These are phyloP conservation scores for Lactarius deliciosus DNA, from an alignment of 768 basidiomycete genomes.

Conservation along the genomic window DNA sequence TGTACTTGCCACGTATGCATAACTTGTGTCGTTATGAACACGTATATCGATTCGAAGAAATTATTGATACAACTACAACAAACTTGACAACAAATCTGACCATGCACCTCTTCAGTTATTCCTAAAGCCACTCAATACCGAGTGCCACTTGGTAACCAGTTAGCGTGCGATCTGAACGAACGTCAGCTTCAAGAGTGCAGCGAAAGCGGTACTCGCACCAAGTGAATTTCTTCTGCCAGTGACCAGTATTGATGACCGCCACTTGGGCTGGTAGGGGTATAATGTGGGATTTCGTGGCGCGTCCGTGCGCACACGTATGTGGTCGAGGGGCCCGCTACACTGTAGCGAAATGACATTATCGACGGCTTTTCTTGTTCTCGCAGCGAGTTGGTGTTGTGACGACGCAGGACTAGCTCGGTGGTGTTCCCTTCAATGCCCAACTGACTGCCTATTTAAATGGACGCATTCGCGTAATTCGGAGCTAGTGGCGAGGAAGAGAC, in stretches of 20 bases:
- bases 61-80: neutral
- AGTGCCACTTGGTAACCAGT: too few relatives aligned
- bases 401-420: neutral
- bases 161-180: neutral
- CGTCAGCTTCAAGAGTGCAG: neutral
- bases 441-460: neutral
- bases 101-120: neutral
- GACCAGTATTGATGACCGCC: neutral
- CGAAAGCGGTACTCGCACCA: neutral
- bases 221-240: neutral
- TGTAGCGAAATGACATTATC: constrained; percentile 22
- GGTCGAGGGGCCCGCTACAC: constrained; percentile 29
- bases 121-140: neutral
- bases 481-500: neutral
- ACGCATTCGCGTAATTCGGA: neutral
- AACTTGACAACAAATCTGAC: neutral
- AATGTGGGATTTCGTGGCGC: neutral
- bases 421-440: neutral
- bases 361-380: neutral
- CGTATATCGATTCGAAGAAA: neutral
- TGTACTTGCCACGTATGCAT: neutral
- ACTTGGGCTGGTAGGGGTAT: neutral
- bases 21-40: neutral
- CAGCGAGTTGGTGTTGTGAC: neutral
- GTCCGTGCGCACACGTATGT: constrained; percentile 11